Conservation (phyloP, 2,329 filamentous ascomycete genomes). For the Fusarium aywerte region DNA sequence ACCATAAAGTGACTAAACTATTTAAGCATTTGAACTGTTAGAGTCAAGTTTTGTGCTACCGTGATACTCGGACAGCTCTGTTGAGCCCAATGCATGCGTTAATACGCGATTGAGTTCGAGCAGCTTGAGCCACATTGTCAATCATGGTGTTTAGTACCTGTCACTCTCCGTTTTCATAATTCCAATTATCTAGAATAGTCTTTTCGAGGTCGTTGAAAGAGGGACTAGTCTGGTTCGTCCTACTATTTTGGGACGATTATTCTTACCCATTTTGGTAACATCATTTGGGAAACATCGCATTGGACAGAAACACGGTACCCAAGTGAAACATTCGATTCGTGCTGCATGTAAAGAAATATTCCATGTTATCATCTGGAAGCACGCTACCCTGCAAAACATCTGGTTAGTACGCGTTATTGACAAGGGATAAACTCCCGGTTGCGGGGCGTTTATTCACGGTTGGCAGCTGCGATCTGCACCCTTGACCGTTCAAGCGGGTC, state of each 20-base stretch:
- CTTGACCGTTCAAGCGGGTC: conserved; percentile 25
- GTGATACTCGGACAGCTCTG: no score
- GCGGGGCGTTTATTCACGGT: conserved; percentile 30
- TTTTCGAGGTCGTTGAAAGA: background rate
- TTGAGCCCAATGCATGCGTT: background rate
- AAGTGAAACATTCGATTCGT: conserved; percentile 8
- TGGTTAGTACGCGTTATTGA: conserved; percentile 15
- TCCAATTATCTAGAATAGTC: background rate
- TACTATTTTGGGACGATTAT: no score
- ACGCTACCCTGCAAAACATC: conserved; percentile 6
- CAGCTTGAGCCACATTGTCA: background rate
- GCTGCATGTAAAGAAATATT: conserved; percentile 8
- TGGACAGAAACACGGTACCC: background rate
- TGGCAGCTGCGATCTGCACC: conserved; percentile 37
- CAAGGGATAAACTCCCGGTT: conserved; percentile 23
- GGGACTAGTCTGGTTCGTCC: background rate
- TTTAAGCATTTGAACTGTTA: no score
- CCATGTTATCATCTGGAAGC: conserved; percentile 18
- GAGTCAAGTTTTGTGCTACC: background rate
- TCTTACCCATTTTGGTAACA: background rate
- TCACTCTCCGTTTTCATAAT: background rate
- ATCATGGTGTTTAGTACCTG: background rate
- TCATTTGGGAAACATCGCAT: background rate
- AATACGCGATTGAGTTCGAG: background rate
- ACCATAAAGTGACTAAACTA: no score